phyloP scores from a whole-genome alignment of 2,329 filamentous ascomycete species.

The Microcera coccophila region DNA sequence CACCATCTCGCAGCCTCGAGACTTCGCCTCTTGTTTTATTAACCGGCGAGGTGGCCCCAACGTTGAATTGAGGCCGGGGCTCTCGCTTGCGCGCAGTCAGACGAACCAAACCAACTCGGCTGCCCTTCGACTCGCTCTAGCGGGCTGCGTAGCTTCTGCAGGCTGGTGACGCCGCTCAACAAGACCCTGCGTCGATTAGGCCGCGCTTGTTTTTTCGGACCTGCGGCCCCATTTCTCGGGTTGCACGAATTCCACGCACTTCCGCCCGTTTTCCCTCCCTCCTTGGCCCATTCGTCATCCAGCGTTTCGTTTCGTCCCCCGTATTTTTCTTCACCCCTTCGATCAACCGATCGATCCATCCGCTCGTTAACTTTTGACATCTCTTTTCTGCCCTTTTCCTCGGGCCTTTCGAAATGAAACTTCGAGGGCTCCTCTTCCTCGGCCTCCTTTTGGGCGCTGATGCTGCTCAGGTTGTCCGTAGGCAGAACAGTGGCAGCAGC shows the following conservation, averaged over 20 bases:
- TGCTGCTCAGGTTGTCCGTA: constrained; percentile 13
- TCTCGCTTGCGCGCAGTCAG: no score
- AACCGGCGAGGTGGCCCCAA: no score
- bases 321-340: constrained; percentile 5
- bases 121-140: no score
- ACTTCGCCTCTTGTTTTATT: no score
- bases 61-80: no score
- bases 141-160: no score
- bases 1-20: no score
- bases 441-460: constrained; percentile 24
- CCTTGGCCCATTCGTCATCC: constrained; percentile 1
- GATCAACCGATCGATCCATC: constrained; percentile 9
- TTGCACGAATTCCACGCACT: constrained; percentile 3
- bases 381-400: constrained; percentile 2
- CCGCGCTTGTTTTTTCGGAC: no score
- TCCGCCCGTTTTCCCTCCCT: not conserved
- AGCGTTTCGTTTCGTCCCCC: constrained; percentile 11
- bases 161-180: no score
- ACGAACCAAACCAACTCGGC: no score
- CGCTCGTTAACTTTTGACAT: constrained; percentile 2
- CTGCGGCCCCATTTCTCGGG: constrained; percentile 6
- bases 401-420: constrained; percentile 19
- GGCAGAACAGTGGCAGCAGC: constrained; percentile 1
- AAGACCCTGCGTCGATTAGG: no score
- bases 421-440: constrained; percentile 22